A percentile compares a stretch with the other conserved stretches of the same genome.
These are phyloP conservation scores for Arachis hypogaea DNA, from an alignment of 306 rosid species.

Conservation along the genomic window DNA sequence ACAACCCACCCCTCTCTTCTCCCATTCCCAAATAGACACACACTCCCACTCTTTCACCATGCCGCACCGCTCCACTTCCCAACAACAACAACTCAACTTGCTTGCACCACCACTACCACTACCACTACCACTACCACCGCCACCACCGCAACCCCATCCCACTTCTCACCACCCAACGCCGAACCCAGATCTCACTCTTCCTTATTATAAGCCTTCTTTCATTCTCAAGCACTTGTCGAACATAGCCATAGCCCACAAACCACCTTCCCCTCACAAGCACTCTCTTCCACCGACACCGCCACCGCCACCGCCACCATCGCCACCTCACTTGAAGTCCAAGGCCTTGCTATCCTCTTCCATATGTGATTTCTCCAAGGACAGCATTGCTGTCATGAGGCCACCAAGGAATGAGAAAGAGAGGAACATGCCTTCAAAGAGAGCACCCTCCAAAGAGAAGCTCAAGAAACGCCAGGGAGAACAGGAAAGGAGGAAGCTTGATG, in stretches of 20 bases:
- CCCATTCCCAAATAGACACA: too few relatives aligned
- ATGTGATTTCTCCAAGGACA: conserved; percentile 42
- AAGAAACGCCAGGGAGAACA: background rate
- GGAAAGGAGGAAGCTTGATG: conserved; percentile 35
- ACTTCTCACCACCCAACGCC: conserved; percentile 40
- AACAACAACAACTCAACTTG: background rate
- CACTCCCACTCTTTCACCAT: too few relatives aligned
- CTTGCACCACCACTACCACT: conserved; percentile 29
- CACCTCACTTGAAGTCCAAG: conserved; percentile 42
- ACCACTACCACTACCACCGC: conserved; percentile 33
- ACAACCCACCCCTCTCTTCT: too few relatives aligned
- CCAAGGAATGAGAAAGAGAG: conserved; percentile 30
- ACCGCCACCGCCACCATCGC: background rate
- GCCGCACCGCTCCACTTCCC: too few relatives aligned
- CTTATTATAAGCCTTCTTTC: conserved; percentile 38
- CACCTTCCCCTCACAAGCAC: conserved; percentile 34
- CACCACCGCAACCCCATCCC: conserved; percentile 25
- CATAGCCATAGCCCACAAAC: conserved; percentile 36
- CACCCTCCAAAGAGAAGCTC: conserved; percentile 12
- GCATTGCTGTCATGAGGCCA: background rate
- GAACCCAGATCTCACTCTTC: conserved; percentile 48
- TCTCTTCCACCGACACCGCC: background rate
- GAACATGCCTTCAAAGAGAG: conserved; percentile 33
- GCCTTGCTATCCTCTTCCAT: conserved; percentile 58
- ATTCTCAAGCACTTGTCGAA: conserved; percentile 45